Evolutionary conservation across 2,329 filamentous ascomycete genomes (phyloP), one percentile per base, ranked within the genome.

Genomic region (Daldinia sp.): DNA sequence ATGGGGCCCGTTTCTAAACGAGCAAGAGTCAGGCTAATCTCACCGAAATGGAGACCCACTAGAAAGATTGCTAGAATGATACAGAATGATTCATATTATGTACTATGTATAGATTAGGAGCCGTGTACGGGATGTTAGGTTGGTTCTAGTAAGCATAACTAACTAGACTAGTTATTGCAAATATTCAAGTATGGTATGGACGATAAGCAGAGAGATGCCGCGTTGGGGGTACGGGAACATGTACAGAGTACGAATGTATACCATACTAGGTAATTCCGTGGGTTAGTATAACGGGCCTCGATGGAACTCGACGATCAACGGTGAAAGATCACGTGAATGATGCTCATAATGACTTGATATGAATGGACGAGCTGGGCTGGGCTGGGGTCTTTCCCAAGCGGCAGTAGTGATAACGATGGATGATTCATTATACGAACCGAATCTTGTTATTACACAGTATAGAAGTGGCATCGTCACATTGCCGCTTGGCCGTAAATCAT

Each of bases 321-420:
- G 45, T 30, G 25, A 17, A 10, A 29, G 13, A 41, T 67, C 64
- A 69, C 60, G 62, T 69, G 65, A 56, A 68, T 69, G 65, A 68
- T 57, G 65, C 53, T 69, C 65, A 69, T 68, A 58, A 51, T 66
- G 67, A 69, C 21, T 55, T 23, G 13, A 5, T 17, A 56, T 50
- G 61, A 63, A 13, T 48, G 21, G 39, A 4, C 21, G 39, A 30
- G 11, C 27, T 15, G 35, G 35, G n/a, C n/a, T n/a, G n/a, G n/a
- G n/a, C n/a, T n/a, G 17, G 43, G 15, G 23, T 48, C 23, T 15
- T 30, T 48, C n/a, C 25, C 15, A 9, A 30, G 11, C 11, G 15
- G n/a, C 23, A 17, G 7, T 1, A 29, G 29, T 15, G 21, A 27
- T 23, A 45, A 23, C 17, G 13, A 7, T 23, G 11, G 37, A 21